Evolutionary conservation across 148 eudicot genomes (phyloP), one percentile per base, ranked within the genome.

Genomic region (Nepenthes gracilis): DNA sequence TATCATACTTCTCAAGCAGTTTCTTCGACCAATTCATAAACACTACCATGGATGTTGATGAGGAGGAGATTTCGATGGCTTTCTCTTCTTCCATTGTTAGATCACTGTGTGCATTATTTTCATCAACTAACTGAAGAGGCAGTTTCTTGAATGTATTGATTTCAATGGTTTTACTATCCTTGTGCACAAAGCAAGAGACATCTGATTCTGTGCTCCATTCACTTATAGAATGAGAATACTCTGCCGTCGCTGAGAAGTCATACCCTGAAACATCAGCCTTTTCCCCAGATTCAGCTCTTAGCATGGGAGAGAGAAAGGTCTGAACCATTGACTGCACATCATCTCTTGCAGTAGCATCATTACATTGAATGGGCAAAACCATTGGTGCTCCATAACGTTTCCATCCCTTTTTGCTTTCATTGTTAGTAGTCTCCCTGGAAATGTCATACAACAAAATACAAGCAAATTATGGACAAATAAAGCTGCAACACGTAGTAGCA

Each of bases 371-470:
- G 15, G 96, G 87, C 36, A 83, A 83, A 53, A 93, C 92, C 43
- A 93, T 81, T 48, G 99, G 99, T 45, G 92, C 83, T 70, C 99
- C 99, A 78, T 82, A 93, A 11, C 91, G 92, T 72, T 84, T 88
- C 95, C 91, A 88, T 45, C 78, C 85, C 40, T 68, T 66, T 52
- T 75, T 72, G 60, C 73, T 70, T 64, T 84, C 81, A 60, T 72
- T 57, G 73, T 61, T 75, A 55, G 72, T 81, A 64, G 83, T 58
- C 62, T 80, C 81, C 80, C 96, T 93, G 62, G 10, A 70, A 58
- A 49, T 47, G 14, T 34, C 33, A 58, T 10, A 67, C 12, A 0
- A 36, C 1, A 59, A 14, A 49, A 11, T 49, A 10, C 15, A 49
- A 40, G 11, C 3, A 49, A 49, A 49, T 49, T 2, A 49, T 49